Percentiles rank a stretch among this genome's conserved stretches.
phyloP scores from a whole-genome alignment of 2,329 filamentous ascomycete species.

The Rosellinia necatrix region DNA sequence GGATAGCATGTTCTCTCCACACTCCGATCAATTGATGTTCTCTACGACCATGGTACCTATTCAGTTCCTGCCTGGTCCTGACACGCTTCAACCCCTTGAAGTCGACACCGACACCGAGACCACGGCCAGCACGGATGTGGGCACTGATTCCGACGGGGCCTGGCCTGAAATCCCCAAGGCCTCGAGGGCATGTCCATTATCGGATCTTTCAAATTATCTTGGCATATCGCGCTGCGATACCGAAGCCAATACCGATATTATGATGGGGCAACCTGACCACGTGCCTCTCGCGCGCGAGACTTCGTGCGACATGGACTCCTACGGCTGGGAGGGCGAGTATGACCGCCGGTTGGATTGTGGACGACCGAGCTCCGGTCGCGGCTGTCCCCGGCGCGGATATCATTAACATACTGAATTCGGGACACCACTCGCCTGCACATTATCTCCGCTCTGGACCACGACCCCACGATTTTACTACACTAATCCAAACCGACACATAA shows the following conservation, averaged over 20 bases:
- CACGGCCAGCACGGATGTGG: constrained; percentile 25
- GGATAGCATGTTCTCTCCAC: constrained; percentile 30
- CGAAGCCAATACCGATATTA: constrained; percentile 37
- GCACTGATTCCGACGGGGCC: constrained; percentile 21
- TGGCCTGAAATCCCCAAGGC: constrained; percentile 9
- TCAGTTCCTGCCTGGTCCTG: constrained; percentile 26
- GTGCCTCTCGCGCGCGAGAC: constrained; percentile 37
- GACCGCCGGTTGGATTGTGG: constrained; percentile 39
- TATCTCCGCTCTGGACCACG: too few species aligned
- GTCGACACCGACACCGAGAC: constrained; percentile 37
- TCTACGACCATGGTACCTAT: constrained; percentile 24
- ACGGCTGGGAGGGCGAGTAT: constrained; percentile 60
- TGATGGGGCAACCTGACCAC: constrained; percentile 37
- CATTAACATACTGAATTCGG: constrained; percentile 29
- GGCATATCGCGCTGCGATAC: constrained; percentile 39
- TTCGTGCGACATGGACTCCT: constrained; percentile 47
- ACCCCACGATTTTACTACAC: too few species aligned
- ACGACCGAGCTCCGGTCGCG: constrained; percentile 21
- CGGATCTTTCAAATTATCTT: constrained; percentile 48
- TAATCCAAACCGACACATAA: too few species aligned
- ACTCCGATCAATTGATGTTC: constrained; percentile 9
- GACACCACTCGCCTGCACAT: too few species aligned
- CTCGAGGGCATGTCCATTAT: constrained; percentile 39
- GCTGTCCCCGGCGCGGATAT: constrained; percentile 26
- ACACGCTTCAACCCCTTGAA: constrained; percentile 30